These are phyloP conservation scores for Corymbia citriodora DNA, from an alignment of 441 rosid genomes.

Conservation along the genomic window DNA sequence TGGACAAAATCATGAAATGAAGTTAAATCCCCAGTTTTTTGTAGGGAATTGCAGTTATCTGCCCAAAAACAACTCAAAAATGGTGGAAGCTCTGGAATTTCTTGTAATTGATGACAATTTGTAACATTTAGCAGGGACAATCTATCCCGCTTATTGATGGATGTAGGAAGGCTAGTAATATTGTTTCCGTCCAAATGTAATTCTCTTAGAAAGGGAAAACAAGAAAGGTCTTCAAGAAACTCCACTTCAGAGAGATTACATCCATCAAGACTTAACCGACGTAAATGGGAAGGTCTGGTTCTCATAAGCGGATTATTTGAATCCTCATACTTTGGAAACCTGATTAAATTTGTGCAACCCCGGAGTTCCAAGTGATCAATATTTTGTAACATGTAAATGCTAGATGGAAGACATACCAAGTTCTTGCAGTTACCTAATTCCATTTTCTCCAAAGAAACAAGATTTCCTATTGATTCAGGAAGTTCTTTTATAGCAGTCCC, in stretches of 20 bases:
- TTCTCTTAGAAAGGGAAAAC: fast-evolving
- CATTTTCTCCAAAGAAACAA: fast-evolving
- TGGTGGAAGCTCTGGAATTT: background rate
- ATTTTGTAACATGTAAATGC: too few relatives aligned
- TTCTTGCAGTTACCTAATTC: too few relatives aligned
- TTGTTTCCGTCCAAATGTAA: background rate
- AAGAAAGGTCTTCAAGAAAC: background rate
- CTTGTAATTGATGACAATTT: background rate
- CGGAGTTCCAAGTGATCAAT: background rate
- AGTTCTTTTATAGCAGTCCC: too few relatives aligned
- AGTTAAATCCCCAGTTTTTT: background rate
- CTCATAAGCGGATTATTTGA: background rate
- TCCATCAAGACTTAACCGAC: fast-evolving
- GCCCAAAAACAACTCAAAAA: background rate
- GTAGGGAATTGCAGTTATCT: fast-evolving
- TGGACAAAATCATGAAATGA: background rate
- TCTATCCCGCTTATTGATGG: background rate
- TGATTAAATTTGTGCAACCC: too few relatives aligned
- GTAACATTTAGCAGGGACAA: fast-evolving
- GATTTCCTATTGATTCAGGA: too few relatives aligned
- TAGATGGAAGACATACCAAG: too few relatives aligned
- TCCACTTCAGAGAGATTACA: background rate
- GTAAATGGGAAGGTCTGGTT: background rate
- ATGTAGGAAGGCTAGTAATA: background rate
- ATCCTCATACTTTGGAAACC: background rate